Evolutionary conservation across 331 rosid genomes (phyloP).

Genomic region (Malus hybrid): DNA sequence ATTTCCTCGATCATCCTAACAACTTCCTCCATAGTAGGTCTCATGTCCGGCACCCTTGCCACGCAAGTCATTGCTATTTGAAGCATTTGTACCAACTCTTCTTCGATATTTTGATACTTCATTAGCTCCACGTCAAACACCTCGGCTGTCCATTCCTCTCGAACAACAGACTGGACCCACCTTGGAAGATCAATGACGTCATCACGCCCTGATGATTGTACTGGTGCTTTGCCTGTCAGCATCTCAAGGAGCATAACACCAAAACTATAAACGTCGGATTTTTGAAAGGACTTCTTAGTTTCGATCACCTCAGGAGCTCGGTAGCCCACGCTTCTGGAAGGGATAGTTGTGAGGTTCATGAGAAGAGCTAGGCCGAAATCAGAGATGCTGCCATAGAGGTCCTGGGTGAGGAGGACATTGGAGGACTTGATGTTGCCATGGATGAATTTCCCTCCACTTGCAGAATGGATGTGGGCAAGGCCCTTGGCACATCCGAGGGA

Average conservation of each 20-base stretch:
- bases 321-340: constrained; percentile 57
- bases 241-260: constrained; percentile 88
- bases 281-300: constrained; percentile 50
- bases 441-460: constrained; percentile 55
- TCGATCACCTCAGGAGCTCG: constrained; percentile 72
- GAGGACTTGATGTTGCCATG: constrained; percentile 92
- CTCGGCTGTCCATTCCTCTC: constrained; percentile 96
- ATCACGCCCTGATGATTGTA: constrained; percentile 61
- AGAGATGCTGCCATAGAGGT: constrained; percentile 58
- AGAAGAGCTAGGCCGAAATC: constrained; percentile 75
- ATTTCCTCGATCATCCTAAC: constrained; percentile 64
- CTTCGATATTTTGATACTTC: constrained; percentile 70
- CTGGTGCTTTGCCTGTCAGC: constrained; percentile 78
- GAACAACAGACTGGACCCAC: constrained; percentile 84
- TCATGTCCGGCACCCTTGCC: constrained; percentile 51
- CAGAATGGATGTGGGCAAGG: constrained; percentile 69
- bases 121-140: constrained; percentile 86
- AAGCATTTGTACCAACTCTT: constrained; percentile 89
- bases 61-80: constrained; percentile 94
- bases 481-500: constrained; percentile 78
- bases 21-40: constrained; percentile 84
- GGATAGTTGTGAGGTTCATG: constrained; percentile 33
- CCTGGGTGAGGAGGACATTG: constrained; percentile 63
- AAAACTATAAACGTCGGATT: constrained; percentile 72
- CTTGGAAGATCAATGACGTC: constrained; percentile 75